Evolutionary conservation across 306 rosid genomes (phyloP).

Genomic region (Heteromeles arbutifolia): DNA sequence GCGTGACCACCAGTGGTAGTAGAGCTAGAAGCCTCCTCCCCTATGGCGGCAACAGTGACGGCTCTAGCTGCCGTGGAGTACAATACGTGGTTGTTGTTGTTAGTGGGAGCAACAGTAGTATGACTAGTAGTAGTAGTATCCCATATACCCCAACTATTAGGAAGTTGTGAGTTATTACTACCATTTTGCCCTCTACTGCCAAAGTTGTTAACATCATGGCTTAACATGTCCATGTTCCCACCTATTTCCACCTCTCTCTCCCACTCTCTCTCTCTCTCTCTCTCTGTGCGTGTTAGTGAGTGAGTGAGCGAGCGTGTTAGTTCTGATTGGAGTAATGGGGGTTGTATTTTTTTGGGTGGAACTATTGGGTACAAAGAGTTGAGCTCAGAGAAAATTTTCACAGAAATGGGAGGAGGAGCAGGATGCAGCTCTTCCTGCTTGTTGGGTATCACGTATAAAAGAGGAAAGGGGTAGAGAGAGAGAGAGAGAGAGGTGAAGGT

Average conservation of each 20-base stretch:
- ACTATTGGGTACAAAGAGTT: neutral
- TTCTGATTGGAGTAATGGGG: neutral
- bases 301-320: no score
- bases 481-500: conserved; percentile 13
- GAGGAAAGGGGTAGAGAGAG: neutral
- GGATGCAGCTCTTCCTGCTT: neutral
- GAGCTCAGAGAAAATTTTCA: neutral
- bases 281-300: neutral
- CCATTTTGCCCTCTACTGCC: conserved; percentile 37
- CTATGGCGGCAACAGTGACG: neutral
- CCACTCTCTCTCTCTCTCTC: neutral
- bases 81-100: conserved; percentile 1
- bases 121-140: conserved; percentile 18
- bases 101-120: neutral
- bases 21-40: neutral
- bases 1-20: neutral
- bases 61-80: neutral
- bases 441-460: conserved; percentile 7
- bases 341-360: neutral
- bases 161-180: conserved; percentile 17
- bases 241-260: conserved; percentile 43
- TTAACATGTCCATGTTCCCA: conserved; percentile 36
- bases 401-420: neutral
- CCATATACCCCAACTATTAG: conserved; percentile 49
- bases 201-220: conserved; percentile 7